Percentiles rank a stretch among this genome's conserved stretches.
These are phyloP conservation scores for Collariella sp. DNA, from an alignment of 495 filamentous ascomycete genomes.

Conservation along the genomic window DNA sequence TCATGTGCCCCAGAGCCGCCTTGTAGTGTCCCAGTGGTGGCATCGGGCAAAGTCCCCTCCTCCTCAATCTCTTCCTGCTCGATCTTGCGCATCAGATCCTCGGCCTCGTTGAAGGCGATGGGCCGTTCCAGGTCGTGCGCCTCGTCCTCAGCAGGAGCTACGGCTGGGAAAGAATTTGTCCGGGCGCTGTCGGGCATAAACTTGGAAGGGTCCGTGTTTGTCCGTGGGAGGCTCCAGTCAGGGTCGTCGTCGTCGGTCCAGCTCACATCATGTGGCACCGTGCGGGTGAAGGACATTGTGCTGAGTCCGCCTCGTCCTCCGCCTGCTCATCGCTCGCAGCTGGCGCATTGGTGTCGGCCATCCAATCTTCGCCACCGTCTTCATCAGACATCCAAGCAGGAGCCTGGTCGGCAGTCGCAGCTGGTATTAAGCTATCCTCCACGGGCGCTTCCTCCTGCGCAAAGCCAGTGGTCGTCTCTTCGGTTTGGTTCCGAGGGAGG, in stretches of 20 bases:
- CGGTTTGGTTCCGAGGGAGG: conserved; percentile 7
- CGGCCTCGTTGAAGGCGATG: conserved; percentile 12
- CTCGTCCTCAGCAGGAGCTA: conserved; percentile 34
- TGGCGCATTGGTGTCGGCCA: conserved; percentile 20
- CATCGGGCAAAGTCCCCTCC: conserved; percentile 11
- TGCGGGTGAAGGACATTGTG: conserved; percentile 46
- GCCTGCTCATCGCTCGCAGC: conserved; percentile 11
- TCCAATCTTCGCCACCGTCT: conserved; percentile 20
- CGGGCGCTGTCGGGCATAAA: conserved; percentile 45
- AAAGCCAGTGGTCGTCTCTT: not conserved
- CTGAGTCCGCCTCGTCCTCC: conserved; percentile 28
- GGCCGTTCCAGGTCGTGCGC: conserved; percentile 21
- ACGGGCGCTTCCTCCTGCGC: not conserved
- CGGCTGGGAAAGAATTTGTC: conserved; percentile 55
- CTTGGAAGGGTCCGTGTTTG: conserved; percentile 47
- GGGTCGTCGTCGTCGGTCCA: conserved; percentile 47
- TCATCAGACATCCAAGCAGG: conserved; percentile 29
- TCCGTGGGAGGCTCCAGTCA: conserved; percentile 42
- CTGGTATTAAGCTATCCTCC: not conserved
- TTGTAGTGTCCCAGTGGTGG: conserved; percentile 19
- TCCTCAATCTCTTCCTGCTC: conserved; percentile 28
- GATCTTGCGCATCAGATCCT: conserved; percentile 20
- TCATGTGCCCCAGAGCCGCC: conserved; percentile 21
- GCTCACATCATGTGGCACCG: conserved; percentile 44
- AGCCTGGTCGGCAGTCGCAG: not conserved